Percentiles rank a stretch among this genome's conserved stretches.
These are phyloP conservation scores for Rutidosis leptorrhynchoides DNA, from an alignment of 129 eudicot species.

Conservation along the genomic window DNA sequence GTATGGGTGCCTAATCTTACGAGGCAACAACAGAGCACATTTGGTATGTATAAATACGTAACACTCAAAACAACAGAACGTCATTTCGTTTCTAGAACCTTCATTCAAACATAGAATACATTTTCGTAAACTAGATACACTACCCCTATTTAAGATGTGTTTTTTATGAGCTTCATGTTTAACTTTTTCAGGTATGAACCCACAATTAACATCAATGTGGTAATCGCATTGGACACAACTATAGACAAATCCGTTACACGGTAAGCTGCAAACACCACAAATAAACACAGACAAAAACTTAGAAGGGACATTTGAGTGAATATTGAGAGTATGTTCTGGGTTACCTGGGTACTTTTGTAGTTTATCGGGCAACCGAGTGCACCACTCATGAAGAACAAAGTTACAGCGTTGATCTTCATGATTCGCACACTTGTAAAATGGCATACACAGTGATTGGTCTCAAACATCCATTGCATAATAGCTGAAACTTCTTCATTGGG, in stretches of 20 bases:
- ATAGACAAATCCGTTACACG: too few species aligned
- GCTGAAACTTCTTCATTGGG: too few species aligned
- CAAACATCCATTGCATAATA: background rate
- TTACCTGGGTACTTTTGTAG: background rate
- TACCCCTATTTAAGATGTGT: background rate
- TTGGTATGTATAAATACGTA: background rate
- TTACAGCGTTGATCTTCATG: too few species aligned
- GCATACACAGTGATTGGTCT: background rate
- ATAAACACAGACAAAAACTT: too few species aligned
- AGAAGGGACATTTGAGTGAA: background rate
- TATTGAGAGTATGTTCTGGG: background rate
- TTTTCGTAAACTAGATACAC: background rate
- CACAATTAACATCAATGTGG: too few species aligned
- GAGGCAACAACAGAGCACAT: background rate
- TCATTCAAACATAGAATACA: background rate
- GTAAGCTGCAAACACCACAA: too few species aligned
- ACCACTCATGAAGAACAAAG: too few species aligned
- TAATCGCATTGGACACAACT: too few species aligned
- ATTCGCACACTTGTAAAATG: background rate
- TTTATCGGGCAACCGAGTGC: too few species aligned
- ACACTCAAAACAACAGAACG: background rate
- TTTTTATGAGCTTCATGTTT: background rate
- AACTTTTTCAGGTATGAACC: background rate
- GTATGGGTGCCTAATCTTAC: background rate
- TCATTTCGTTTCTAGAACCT: background rate